These are phyloP conservation scores for Xylaria sp. DNA, from an alignment of 2,329 filamentous ascomycete genomes.

Conservation along the genomic window DNA sequence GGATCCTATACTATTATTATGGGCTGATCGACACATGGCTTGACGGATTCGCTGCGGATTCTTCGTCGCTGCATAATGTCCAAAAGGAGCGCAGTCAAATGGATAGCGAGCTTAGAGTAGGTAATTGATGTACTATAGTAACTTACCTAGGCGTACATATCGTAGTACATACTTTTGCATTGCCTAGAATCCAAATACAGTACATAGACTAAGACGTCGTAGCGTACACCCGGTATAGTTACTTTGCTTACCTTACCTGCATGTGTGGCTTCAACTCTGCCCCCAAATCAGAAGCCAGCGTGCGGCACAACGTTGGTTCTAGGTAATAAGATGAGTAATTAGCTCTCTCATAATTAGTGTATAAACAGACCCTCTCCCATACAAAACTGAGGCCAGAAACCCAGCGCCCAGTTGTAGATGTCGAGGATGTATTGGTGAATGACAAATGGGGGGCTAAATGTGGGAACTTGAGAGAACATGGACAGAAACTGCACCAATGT, in stretches of 20 bases:
- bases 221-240: background rate
- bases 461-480: conserved; percentile 2
- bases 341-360: conserved; percentile 4
- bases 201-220: too few relatives aligned
- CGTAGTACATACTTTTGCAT: background rate
- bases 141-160: background rate
- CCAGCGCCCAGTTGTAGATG: background rate
- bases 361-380: conserved; percentile 29
- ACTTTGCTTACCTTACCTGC: conserved; percentile 5
- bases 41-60: conserved; percentile 16
- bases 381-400: conserved; percentile 12
- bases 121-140: too few relatives aligned
- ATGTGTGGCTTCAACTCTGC: background rate
- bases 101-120: background rate
- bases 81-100: background rate
- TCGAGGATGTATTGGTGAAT: background rate
- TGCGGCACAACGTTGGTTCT: background rate
- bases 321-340: conserved; percentile 13
- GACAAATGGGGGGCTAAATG: conserved; percentile 26
- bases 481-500: conserved; percentile 19
- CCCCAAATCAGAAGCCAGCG: background rate
- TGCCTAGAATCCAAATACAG: background rate
- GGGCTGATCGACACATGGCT: conserved; percentile 23
- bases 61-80: background rate
- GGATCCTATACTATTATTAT: conserved; percentile 15